phyloP scores from a whole-genome alignment of 208 protist genomes.

The Histomonas meleagridis region DNA sequence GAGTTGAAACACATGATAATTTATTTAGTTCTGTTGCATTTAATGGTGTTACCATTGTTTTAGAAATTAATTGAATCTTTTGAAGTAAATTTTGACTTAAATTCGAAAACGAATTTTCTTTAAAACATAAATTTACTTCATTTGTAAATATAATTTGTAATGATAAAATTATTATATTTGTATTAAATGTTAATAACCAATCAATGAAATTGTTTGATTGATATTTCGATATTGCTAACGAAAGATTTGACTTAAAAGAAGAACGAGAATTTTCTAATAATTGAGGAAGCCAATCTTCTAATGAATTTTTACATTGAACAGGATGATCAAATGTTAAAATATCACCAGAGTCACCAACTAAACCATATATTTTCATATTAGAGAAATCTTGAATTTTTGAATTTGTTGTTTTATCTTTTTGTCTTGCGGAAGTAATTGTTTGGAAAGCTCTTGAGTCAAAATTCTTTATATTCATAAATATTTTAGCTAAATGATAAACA shows the following conservation, averaged over 20 bases:
- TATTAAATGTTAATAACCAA: neutral
- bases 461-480: conserved; percentile 17
- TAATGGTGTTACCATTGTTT: neutral
- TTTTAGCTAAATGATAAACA: neutral
- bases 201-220: neutral
- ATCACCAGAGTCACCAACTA: neutral
- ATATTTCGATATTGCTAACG: neutral
- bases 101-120: neutral
- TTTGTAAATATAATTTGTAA: neutral
- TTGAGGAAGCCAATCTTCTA: neutral
- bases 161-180: neutral
- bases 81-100: neutral
- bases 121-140: neutral
- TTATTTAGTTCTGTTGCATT: neutral
- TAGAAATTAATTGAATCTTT: neutral
- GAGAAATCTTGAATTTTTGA: neutral
- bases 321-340: neutral
- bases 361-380: neutral
- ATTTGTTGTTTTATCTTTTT: too few species aligned
- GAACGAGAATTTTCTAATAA: neutral
- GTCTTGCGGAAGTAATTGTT: neutral
- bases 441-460: neutral
- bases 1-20: neutral
- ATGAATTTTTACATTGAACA: neutral
- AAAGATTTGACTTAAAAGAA: neutral